Percentiles rank a stretch among this genome's conserved stretches.
These are phyloP conservation scores for Vitis hybrid DNA, from an alignment of 177 flowering plant genomes.

Conservation along the genomic window DNA sequence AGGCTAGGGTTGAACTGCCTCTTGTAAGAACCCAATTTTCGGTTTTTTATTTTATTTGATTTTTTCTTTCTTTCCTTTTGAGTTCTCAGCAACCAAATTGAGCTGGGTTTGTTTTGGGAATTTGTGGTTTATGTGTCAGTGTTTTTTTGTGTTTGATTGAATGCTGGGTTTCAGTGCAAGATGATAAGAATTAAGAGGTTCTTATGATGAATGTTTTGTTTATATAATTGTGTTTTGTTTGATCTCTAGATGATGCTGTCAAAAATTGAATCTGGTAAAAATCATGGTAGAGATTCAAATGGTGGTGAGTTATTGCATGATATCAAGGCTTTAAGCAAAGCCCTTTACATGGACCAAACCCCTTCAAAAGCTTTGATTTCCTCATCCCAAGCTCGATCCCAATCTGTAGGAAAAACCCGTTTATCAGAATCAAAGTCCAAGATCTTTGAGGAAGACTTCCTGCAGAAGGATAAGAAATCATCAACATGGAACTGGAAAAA, in stretches of 20 bases:
- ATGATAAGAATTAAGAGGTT: not conserved
- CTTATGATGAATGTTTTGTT: not conserved
- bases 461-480: slow-evolving; percentile 51
- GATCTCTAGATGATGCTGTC: slow-evolving; percentile 25
- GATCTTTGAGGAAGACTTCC: slow-evolving; percentile 9
- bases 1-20: not conserved
- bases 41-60: not conserved
- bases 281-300: slow-evolving; percentile 16
- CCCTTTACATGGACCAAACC: slow-evolving; percentile 41
- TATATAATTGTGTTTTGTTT: not conserved
- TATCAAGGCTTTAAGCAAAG: slow-evolving; percentile 53
- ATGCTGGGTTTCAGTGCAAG: not conserved
- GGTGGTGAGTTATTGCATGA: slow-evolving; percentile 46
- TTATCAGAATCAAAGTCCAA: slow-evolving; percentile 18
- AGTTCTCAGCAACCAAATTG: not conserved
- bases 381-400: slow-evolving; percentile 15
- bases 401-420: slow-evolving; percentile 26
- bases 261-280: slow-evolving; percentile 18
- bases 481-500: slow-evolving; percentile 88
- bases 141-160: not conserved
- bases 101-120: not conserved
- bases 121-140: too few relatives aligned
- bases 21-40: not conserved
- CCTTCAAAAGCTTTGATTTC: slow-evolving; percentile 27
- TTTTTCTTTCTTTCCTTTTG: not conserved